Conservation (phyloP, 495 filamentous ascomycete genomes). For the Aspergillus sparsus region DNA sequence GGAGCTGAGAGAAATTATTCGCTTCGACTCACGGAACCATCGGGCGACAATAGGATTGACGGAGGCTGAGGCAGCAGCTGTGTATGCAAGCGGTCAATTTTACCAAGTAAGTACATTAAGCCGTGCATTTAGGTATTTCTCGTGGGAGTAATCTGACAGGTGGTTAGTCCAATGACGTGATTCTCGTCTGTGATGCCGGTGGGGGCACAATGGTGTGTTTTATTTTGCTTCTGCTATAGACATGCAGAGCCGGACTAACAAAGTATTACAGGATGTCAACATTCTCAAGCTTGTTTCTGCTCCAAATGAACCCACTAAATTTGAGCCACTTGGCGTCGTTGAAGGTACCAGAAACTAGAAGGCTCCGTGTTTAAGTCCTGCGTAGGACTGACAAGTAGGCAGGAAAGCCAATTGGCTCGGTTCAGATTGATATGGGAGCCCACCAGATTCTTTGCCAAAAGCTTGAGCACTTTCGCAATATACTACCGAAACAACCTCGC, state of each 20-base stretch:
- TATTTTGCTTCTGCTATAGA: not conserved
- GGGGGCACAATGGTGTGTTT: slow-evolving; percentile 7
- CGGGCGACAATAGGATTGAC: slow-evolving; percentile 59
- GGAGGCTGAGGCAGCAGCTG: slow-evolving; percentile 68
- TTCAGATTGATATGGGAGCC: slow-evolving; percentile 14
- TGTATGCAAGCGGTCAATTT: slow-evolving; percentile 50
- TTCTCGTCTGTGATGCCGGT: slow-evolving; percentile 15
- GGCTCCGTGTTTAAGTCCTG: not conserved
- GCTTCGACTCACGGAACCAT: slow-evolving; percentile 47
- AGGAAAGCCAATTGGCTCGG: slow-evolving; percentile 16
- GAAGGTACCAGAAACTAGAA: slow-evolving; percentile 5
- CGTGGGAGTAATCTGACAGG: not conserved
- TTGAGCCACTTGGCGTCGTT: slow-evolving; percentile 11
- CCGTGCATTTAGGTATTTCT: not conserved
- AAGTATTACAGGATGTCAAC: slow-evolving; percentile 11
- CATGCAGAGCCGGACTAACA: not conserved
- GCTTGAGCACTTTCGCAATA: slow-evolving; percentile 1
- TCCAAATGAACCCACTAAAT: slow-evolving; percentile 8
- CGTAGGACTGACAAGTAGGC: not conserved
- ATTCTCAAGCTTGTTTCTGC: slow-evolving; percentile 7
- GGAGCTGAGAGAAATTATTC: slow-evolving; percentile 22
- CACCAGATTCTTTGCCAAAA: slow-evolving; percentile 11
- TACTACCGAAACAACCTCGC: not conserved
- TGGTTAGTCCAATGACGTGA: slow-evolving; percentile 12
- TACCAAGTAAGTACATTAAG: slow-evolving; percentile 24